A percentile compares a stretch with the other conserved stretches of the same genome.
phyloP scores from a whole-genome alignment of 176 grass and related monocot species.

The Aegilops bicornis region DNA sequence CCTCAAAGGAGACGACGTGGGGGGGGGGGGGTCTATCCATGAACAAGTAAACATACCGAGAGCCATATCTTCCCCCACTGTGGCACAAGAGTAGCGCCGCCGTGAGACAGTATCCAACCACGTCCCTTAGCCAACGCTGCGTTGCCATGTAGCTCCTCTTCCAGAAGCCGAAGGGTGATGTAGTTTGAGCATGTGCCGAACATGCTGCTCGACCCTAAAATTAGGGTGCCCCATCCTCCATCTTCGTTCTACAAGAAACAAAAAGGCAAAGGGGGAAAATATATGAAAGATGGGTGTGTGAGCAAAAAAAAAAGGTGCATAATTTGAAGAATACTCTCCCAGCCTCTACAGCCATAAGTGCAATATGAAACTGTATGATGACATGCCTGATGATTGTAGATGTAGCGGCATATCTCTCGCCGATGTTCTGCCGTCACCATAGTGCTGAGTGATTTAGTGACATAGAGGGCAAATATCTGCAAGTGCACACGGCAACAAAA shows the following conservation, averaged over 20 bases:
- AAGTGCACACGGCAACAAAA: not conserved
- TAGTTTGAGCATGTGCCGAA: slow-evolving; percentile 42
- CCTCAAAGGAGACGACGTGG: no score
- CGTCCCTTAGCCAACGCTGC: not conserved
- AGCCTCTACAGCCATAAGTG: not conserved
- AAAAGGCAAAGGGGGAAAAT: no score
- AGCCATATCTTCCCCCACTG: slow-evolving; percentile 50
- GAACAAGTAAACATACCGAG: not conserved
- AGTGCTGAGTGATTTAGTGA: slow-evolving; percentile 8
- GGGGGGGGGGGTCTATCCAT: not conserved
- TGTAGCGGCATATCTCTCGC: slow-evolving; percentile 38
- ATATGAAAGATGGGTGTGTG: no score
- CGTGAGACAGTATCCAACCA: slow-evolving; percentile 24
- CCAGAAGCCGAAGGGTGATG: slow-evolving; percentile 19
- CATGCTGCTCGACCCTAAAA: slow-evolving; percentile 23
- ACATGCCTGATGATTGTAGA: slow-evolving; percentile 43
- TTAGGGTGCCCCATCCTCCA: slow-evolving; percentile 21
- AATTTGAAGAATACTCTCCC: no score
- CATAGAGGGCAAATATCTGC: slow-evolving; percentile 41
- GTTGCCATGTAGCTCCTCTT: not conserved
- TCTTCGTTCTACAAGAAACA: slow-evolving; percentile 29
- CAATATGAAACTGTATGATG: not conserved
- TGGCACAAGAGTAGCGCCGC: not conserved
- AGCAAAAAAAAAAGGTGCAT: no score
- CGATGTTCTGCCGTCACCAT: slow-evolving; percentile 26